Conservation (phyloP, 768 basidiomycete genomes). For the Pisolithus tinctorius region DNA sequence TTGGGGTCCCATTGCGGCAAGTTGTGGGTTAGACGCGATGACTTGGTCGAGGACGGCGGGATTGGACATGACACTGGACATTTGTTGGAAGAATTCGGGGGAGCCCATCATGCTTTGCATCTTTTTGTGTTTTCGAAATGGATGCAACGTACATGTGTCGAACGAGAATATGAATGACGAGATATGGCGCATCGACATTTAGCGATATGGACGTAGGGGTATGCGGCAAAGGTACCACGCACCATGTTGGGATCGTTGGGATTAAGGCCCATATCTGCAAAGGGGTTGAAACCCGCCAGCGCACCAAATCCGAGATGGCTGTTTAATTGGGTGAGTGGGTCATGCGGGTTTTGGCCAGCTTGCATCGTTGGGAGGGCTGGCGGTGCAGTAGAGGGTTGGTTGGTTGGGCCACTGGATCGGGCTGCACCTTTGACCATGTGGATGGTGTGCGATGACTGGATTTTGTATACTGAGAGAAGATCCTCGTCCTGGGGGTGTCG, state of each 20-base stretch:
- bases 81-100: slow-evolving; percentile 81
- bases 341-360: slow-evolving; percentile 82
- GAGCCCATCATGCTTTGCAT: slow-evolving; percentile 81
- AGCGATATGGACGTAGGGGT: not conserved
- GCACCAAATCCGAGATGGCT: slow-evolving; percentile 69
- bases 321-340: slow-evolving; percentile 82
- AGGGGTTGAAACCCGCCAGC: slow-evolving; percentile 87
- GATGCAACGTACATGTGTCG: not conserved
- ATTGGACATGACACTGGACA: slow-evolving; percentile 81
- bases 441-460: slow-evolving; percentile 80
- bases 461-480: slow-evolving; percentile 77
- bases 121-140: slow-evolving; percentile 27
- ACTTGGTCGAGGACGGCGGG: slow-evolving; percentile 87
- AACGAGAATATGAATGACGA: not conserved
- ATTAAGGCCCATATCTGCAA: slow-evolving; percentile 86
- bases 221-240: slow-evolving; percentile 16
- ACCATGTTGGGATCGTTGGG: slow-evolving; percentile 93
- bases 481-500: slow-evolving; percentile 65
- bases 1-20: slow-evolving; percentile 70
- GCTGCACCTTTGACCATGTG: slow-evolving; percentile 90
- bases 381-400: slow-evolving; percentile 28
- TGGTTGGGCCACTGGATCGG: slow-evolving; percentile 32
- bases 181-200: not conserved
- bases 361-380: slow-evolving; percentile 77
- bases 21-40: slow-evolving; percentile 74